Base-by-base conservation (phyloP, 192 early-diverging fungal genomes). In the Podila horticola region DNA sequence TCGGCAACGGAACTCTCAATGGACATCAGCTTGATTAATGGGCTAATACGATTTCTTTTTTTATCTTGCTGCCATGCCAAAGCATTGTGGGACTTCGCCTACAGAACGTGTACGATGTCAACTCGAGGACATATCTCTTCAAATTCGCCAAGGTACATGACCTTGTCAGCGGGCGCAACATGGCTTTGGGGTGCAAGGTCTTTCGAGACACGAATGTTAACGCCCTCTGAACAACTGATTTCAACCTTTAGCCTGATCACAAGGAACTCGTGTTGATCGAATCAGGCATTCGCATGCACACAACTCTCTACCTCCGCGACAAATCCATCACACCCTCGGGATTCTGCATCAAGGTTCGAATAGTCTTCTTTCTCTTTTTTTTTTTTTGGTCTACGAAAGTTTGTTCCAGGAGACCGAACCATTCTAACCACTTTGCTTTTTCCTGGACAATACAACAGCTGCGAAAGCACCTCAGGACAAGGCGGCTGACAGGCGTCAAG, bases 71-170 rank as follows among this genome's bases (percentile, higher is more conserved):
- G 1, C 15, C 15, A 31, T n/a, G 17, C 26, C 52, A 30, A 51
- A 89, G 89, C 66, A 75, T 97, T 24, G 87, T 96, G 11, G 97
- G 95, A 5, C 83, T 97, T 57, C 94, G 98, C 10, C 85, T 99
- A 20, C 94, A 96, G 76, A 98, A 98, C 66, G 90, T 98, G n/a
- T 99, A 98, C 82, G 97, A 98, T 86, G 89, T 97, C 71, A 97
- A 94, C 66, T 67, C 87, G 9, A 93, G 93, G 82, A 98, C 96
- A 60, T 95, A 94, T 72, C 86, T 99, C 24, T 88, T 97, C 82
- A 98, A 98, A 75, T 98, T 99, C 65, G 91, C 95, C 69, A 91
- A 92, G 86, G 89, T 90, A 62, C 13, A 49, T 4, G 12, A 17
- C 4, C 2, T 57, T 57, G 9, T 70, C 20, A 57, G 30, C 17